Evolutionary conservation across 257 asterid species (phyloP).

Genomic region (Przewalskia tangutica): DNA sequence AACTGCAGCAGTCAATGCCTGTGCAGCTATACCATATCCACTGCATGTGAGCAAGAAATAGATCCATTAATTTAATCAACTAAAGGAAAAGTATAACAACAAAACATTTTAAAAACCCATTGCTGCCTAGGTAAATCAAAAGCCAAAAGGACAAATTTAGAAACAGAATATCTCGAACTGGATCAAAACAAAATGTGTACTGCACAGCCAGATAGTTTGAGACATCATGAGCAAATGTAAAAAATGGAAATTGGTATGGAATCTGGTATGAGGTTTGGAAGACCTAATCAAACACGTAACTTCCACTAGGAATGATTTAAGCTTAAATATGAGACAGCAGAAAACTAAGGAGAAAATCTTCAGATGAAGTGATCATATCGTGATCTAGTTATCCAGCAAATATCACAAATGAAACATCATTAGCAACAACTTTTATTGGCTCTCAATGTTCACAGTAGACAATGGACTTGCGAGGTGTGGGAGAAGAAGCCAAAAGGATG

Average conservation of each 20-base stretch:
- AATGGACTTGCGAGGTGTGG: not conserved
- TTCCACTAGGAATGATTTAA: not conserved
- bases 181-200: not conserved
- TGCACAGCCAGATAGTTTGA: not conserved
- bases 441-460: not conserved
- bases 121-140: not conserved
- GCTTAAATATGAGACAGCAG: not conserved
- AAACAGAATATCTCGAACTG: not conserved
- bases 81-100: not conserved
- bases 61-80: not conserved
- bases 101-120: not conserved
- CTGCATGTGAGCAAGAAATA: slow-evolving; percentile 30
- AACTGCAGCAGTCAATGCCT: slow-evolving; percentile 70
- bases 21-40: slow-evolving; percentile 86
- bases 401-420: not conserved
- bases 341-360: not conserved
- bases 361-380: not conserved
- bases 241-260: not conserved
- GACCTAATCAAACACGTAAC: not conserved
- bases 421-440: not conserved
- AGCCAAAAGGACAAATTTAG: not conserved
- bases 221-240: not conserved
- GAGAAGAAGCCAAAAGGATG: not conserved
- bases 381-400: not conserved
- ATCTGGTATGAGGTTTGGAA: not conserved